Evolutionary conservation across 352 stramenopile species (phyloP).

Genomic region (Pythium rishiriense): DNA sequence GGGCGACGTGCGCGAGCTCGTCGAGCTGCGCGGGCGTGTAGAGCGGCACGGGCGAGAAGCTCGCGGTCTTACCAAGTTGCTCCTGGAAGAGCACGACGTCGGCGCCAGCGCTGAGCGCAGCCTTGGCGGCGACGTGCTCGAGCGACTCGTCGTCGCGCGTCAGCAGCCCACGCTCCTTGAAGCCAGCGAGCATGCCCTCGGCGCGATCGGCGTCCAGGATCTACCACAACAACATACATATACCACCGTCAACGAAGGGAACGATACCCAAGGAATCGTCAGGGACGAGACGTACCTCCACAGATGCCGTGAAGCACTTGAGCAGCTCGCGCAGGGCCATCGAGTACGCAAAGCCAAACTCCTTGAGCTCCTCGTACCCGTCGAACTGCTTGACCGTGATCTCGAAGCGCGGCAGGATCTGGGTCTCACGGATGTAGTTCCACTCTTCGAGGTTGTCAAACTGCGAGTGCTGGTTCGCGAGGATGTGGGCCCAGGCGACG

Average conservation of each 20-base stretch:
- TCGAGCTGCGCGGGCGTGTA: constrained; percentile 49
- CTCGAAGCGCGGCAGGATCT: constrained; percentile 76
- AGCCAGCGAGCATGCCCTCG: constrained; percentile 38
- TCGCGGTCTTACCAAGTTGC: constrained; percentile 38
- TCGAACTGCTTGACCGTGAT: constrained; percentile 55
- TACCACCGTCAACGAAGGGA: not conserved
- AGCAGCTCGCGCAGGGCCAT: constrained; percentile 76
- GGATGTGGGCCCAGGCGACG: constrained; percentile 79
- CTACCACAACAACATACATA: constrained; percentile 24
- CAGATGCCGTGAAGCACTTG: constrained; percentile 76
- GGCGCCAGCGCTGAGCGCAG: constrained; percentile 49
- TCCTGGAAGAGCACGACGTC: constrained; percentile 68
- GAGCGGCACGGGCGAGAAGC: constrained; percentile 34
- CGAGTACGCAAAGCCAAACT: constrained; percentile 80
- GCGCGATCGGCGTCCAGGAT: constrained; percentile 51
- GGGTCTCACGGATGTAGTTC: constrained; percentile 78
- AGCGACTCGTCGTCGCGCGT: constrained; percentile 26
- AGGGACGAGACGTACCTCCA: constrained; percentile 49
- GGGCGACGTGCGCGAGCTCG: constrained; percentile 30
- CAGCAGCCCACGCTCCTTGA: constrained; percentile 35
- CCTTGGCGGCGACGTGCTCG: constrained; percentile 57
- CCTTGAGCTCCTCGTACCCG: constrained; percentile 62
- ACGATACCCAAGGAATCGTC: not conserved
- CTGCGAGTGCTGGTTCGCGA: constrained; percentile 77
- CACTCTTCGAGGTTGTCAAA: constrained; percentile 88